Evolutionary conservation across 306 rosid genomes (phyloP).

Genomic region (Rosa lucieae): DNA sequence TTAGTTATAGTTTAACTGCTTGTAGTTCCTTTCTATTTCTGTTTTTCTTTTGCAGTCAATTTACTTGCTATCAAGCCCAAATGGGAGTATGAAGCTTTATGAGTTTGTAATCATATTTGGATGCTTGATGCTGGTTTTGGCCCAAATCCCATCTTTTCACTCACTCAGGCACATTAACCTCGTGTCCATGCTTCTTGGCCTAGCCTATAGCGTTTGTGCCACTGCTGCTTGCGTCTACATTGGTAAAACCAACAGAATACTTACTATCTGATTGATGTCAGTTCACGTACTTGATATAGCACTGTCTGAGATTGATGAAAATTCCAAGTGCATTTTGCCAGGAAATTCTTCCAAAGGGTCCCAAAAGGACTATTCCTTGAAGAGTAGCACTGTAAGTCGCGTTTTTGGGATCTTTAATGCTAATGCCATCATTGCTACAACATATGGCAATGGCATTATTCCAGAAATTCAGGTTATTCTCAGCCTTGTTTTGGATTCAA

Average conservation of each 20-base stretch:
- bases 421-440: slow-evolving; percentile 70
- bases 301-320: neutral
- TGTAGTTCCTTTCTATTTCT: neutral
- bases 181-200: slow-evolving; percentile 49
- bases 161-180: slow-evolving; percentile 74
- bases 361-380: slow-evolving; percentile 58
- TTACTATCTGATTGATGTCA: neutral
- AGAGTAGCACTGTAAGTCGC: slow-evolving; percentile 37
- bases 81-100: slow-evolving; percentile 58
- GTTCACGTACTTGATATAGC: neutral
- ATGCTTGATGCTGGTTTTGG: slow-evolving; percentile 70
- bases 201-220: slow-evolving; percentile 64
- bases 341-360: slow-evolving; percentile 68
- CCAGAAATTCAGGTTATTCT: slow-evolving; percentile 79
- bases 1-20: neutral
- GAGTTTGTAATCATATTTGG: slow-evolving; percentile 69
- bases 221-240: slow-evolving; percentile 61
- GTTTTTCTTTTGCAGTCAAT: slow-evolving; percentile 42
- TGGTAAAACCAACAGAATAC: slow-evolving; percentile 23
- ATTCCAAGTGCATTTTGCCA: slow-evolving; percentile 5
- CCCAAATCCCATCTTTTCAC: slow-evolving; percentile 81
- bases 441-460: slow-evolving; percentile 79
- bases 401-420: slow-evolving; percentile 74
- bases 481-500: neutral
- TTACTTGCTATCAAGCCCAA: slow-evolving; percentile 52